Evolutionary conservation across 805 yeast species (phyloP).

Genomic region (Isabelozyma rhagii): DNA sequence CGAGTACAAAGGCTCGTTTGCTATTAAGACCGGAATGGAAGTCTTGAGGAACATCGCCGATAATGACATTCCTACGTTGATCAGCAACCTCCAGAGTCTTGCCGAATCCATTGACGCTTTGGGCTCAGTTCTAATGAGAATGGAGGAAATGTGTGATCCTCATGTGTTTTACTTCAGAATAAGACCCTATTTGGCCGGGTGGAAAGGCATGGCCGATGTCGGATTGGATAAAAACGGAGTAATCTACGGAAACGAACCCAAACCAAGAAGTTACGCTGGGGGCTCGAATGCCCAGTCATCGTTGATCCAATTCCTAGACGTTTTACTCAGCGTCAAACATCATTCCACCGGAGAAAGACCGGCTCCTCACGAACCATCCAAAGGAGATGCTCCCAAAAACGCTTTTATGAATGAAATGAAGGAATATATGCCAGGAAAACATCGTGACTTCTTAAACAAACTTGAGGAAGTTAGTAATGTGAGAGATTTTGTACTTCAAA

Average conservation of each 20-base stretch:
- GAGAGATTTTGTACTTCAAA: constrained; percentile 56
- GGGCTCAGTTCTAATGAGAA: constrained; percentile 68
- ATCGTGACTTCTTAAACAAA: constrained; percentile 67
- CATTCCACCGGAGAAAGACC: constrained; percentile 67
- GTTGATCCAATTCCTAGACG: constrained; percentile 81
- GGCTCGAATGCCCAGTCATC: constrained; percentile 96
- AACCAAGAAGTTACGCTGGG: constrained; percentile 64
- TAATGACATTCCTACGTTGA: constrained; percentile 40
- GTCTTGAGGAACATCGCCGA: constrained; percentile 58
- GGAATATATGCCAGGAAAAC: constrained; percentile 84
- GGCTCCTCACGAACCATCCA: constrained; percentile 13
- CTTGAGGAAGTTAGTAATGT: constrained; percentile 57
- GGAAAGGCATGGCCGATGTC: constrained; percentile 86
- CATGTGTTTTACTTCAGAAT: constrained; percentile 83
- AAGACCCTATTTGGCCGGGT: constrained; percentile 90
- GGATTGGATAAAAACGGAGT: constrained; percentile 74
- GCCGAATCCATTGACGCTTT: constrained; percentile 75
- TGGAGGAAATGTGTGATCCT: constrained; percentile 95
- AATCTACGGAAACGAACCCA: constrained; percentile 62
- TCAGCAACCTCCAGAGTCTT: constrained; percentile 51
- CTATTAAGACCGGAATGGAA: constrained; percentile 63
- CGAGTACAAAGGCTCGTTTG: constrained; percentile 76
- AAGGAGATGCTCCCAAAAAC: constrained; percentile 17
- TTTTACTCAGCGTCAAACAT: constrained; percentile 73
- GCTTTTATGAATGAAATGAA: constrained; percentile 81